Evolutionary conservation across 1,284 basidiomycete genomes (phyloP).

Genomic region (Waitea zeae): DNA sequence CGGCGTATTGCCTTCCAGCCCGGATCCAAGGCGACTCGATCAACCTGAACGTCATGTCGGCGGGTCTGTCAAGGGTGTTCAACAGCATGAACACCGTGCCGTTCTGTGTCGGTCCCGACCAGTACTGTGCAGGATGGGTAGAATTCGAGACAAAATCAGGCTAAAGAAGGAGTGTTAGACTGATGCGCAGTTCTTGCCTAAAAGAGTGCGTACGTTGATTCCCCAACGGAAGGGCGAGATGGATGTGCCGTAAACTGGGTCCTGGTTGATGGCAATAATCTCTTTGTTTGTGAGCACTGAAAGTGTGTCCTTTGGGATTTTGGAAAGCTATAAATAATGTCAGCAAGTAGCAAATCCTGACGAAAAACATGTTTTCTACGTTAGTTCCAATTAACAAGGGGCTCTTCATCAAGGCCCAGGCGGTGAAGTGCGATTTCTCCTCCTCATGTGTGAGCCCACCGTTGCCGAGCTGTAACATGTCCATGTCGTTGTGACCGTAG

Average conservation of each 20-base stretch:
- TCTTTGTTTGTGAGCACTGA: constrained; percentile 19
- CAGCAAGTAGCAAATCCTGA: neutral
- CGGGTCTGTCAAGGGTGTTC: constrained; percentile 29
- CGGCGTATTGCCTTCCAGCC: constrained; percentile 41
- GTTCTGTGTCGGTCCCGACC: constrained; percentile 30
- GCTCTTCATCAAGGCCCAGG: constrained; percentile 48
- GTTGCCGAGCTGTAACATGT: constrained; percentile 37
- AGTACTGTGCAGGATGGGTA: constrained; percentile 30
- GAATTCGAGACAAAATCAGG: constrained; percentile 28
- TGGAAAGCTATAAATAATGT: constrained; percentile 16
- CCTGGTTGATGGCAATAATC: constrained; percentile 28
- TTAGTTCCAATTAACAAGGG: constrained; percentile 30
- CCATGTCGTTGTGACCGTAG: constrained; percentile 42
- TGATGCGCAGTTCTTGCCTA: no score
- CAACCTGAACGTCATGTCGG: constrained; percentile 41
- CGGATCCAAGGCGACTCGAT: constrained; percentile 56
- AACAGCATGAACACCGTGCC: constrained; percentile 28
- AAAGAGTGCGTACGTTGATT: constrained; percentile 22
- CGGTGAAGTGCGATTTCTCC: constrained; percentile 43
- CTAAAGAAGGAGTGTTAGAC: constrained; percentile 11
- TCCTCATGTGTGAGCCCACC: constrained; percentile 38
- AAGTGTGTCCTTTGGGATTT: constrained; percentile 16
- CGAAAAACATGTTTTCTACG: constrained; percentile 12
- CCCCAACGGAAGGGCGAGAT: constrained; percentile 29
- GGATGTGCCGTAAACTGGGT: constrained; percentile 19